phyloP scores from a whole-genome alignment of 2,329 filamentous ascomycete species.

The Magnaporthales sp. region DNA sequence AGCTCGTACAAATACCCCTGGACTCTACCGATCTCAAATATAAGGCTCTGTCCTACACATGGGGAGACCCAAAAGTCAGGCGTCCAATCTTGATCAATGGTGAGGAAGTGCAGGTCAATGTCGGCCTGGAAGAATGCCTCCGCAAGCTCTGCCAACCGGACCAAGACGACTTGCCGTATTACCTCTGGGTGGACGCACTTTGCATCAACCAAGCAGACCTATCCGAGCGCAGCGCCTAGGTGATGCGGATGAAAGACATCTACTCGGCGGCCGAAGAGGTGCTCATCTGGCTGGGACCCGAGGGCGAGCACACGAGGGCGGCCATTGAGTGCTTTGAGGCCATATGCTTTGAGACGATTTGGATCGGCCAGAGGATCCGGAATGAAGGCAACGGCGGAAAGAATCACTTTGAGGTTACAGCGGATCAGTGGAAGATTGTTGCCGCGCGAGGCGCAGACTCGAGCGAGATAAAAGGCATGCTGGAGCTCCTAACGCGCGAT shows the following conservation, averaged over 20 bases:
- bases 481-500: background rate
- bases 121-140: background rate
- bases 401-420: background rate
- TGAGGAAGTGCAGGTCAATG: background rate
- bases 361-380: background rate
- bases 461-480: background rate
- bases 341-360: background rate
- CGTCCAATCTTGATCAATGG: background rate
- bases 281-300: background rate
- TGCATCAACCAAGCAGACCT: background rate
- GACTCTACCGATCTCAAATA: background rate
- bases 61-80: background rate
- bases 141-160: background rate
- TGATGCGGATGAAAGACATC: background rate
- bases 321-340: background rate
- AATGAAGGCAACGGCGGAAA: background rate
- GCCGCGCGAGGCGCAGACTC: background rate
- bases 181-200: background rate
- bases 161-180: background rate
- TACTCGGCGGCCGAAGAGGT: background rate
- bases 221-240: background rate
- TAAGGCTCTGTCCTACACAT: background rate
- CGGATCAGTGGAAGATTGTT: background rate
- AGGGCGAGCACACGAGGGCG: background rate
- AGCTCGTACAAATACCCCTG: background rate